Evolutionary conservation across 192 early-diverging fungal species (phyloP), one percentile per base, ranked within the genome.

Genomic region (Coemansia sp.): DNA sequence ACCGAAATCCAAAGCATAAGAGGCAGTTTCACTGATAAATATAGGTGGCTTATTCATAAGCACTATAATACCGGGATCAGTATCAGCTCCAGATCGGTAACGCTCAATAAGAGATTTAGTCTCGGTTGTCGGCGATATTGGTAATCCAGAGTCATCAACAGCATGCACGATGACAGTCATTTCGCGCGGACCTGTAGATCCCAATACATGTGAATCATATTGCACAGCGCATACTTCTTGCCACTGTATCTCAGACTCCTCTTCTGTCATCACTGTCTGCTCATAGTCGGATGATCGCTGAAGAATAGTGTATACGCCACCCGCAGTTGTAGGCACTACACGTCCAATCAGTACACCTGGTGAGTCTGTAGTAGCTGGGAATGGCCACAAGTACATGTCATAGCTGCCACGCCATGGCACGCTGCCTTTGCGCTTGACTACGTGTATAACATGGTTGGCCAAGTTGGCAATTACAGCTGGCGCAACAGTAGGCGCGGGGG

Each of bases 1-100:
- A 47, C 87, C 91, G 72, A 99, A 99, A 71, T 98, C 96, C n/a
- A 99, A 71, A 1, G 95, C 92, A 85, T 90, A 98, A 16, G 93
- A 91, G 60, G 90, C 84, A 7, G 91, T 82, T 89, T 90, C 92
- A 65, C 90, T 88, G 71, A 92, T 94, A 95, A 95, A 99, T 65
- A 95, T 93, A 1, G 97, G 97, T 34, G 86, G 85, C 71, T 95
- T 97, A 83, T 97, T 99, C 69, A 92, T 87, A 30, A 98, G 74
- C 0, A 86, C 84, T 18, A 96, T 67, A n/a, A 95, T 79, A 62
- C 89, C 84, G 16, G 71, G 60, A 62, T 89, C 89, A 0, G 66
- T 37, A 29, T 84, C 72, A 6, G 18, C 38, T 15, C 22, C 61
- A 4, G 12, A 6, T 16, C 39, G 63, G 27, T 70, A 64, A 35